Base-by-base conservation (phyloP, 345 rosid species). In the Bruguiera parviflora region DNA sequence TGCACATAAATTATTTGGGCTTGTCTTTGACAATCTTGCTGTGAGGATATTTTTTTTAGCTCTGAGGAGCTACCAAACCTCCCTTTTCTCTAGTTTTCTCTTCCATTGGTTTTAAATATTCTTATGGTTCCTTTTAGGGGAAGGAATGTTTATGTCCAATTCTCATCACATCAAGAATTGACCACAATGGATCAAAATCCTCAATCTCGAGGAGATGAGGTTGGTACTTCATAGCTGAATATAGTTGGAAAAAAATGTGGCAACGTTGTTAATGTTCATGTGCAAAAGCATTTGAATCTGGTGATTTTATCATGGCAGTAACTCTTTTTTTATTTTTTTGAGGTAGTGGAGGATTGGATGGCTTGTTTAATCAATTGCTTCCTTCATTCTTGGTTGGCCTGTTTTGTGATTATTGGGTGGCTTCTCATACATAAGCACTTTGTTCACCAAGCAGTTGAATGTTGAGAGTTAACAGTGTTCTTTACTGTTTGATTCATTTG, bases 121-220 rank as follows among this genome's bases (percentile, higher is more conserved):
- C 22, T 65, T 43, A 16, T 56, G 55, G 59, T 24, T 61, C 63
- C 7, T 78, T 21, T 60, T 21, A 94, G 99, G 86, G 98, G 99
- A 58, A 82, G 99, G 81, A 95, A 92, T 87, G 99, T 95, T 62
- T 95, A 92, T 80, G 77, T 95, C 57, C 98, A 95, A 65, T 95
- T 95, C 82, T 95, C 98, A 22, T 95, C 99, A n/a, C 99, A 95
- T 78, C 98, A 95, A 80, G 99, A 95, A 81, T 79, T 95, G 72
- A 95, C 98, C 57, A 95, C 98, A 6, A 77, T 88, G 84, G 98
- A 95, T 66, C 99, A 95, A 81, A 95, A 84, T 72, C 61, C 93
- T 66, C 98, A 95, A 79, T 96, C 89, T 56, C 82, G 99, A 28
- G 99, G 90, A 63, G 99, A 95, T 53, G 97, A 93, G 99, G 99